Conservation (phyloP, 192 early-diverging fungal genomes). For the Coemansia sp. region DNA sequence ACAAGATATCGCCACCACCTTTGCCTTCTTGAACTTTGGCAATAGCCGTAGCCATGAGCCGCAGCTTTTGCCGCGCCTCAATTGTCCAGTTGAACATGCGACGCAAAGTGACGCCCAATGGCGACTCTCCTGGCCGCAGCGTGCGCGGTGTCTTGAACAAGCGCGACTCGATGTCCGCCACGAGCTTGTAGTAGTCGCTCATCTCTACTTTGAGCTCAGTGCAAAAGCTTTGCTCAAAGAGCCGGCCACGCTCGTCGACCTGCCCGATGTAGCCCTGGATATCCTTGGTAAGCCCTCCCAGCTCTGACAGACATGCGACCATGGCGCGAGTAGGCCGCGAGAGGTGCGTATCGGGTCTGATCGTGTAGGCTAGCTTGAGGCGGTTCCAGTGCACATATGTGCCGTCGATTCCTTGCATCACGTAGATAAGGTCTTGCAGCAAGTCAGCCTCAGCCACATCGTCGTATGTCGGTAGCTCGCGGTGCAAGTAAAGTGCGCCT, state of each 20-base stretch:
- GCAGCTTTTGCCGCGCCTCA: constrained; percentile 75
- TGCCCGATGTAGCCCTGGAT: constrained; percentile 63
- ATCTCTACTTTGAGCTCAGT: constrained; percentile 80
- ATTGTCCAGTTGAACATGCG: constrained; percentile 85
- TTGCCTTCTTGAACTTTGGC: constrained; percentile 34
- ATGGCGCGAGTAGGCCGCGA: constrained; percentile 67
- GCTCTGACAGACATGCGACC: constrained; percentile 68
- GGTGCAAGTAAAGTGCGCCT: constrained; percentile 19
- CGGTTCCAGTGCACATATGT: constrained; percentile 71
- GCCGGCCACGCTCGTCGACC: constrained; percentile 23
- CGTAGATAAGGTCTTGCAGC: constrained; percentile 85
- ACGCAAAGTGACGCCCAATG: constrained; percentile 75
- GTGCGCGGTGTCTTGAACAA: constrained; percentile 59
- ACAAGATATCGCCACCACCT: constrained; percentile 52
- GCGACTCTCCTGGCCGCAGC: constrained; percentile 45
- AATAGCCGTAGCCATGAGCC: constrained; percentile 67
- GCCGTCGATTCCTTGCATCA: constrained; percentile 95
- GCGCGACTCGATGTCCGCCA: constrained; percentile 83
- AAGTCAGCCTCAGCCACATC: constrained; percentile 65
- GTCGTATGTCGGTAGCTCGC: constrained; percentile 40
- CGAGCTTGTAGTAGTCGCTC: constrained; percentile 81
- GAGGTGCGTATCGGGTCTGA: constrained; percentile 60
- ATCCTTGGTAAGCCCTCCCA: constrained; percentile 77
- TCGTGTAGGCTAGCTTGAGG: constrained; percentile 53
- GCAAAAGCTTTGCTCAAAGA: constrained; percentile 72